Base-by-base conservation (phyloP, 2,329 filamentous ascomycete genomes). In the Cladosporium sp. region DNA sequence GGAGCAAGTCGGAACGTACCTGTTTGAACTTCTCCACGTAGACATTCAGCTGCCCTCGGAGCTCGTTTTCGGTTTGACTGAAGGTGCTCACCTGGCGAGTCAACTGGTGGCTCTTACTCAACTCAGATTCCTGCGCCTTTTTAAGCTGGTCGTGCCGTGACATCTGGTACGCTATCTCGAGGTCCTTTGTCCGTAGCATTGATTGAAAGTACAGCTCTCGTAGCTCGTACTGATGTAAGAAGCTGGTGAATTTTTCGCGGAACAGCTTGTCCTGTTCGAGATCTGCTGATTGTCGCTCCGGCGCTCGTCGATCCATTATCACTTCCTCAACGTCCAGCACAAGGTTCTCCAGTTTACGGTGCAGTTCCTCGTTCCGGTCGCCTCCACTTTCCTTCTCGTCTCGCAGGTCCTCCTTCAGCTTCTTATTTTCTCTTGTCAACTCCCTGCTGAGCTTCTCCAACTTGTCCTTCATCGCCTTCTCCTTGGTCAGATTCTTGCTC, bases 1-100 rank as follows among this genome's bases (percentile, higher is more conserved):
- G 52, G 26, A 21, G 32, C 18, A 14, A 55, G 26, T 28, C 24
- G 55, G 32, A 51, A 65, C 75, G 70, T 87, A 97, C 94, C 91
- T 99, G 95, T 83, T 98, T 98, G 82, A 98, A 98, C 82, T 98
- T 99, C 78, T 99, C 95, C 30, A 97, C 94, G 74, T 99, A 99
- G 73, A 97, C 94, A 78, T 97, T 98, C 73, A 99, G 88, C 80
- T 99, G 95, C 74, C 92, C 96, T 67, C 95, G 85, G 65, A 99
- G 85, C 79, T 98, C 94, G 18, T 92, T 90, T 80, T 99, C 95
- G 11, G 94, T 98, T 79, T 97, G 95, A 41, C 93, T 95, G 78
- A 98, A 97, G 1, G 93, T 96, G 71, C 93, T 92, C 28, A 98
- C 93, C 80, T 99, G 95, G 41, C 88, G 85, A 72, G 95, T 97